Percentiles rank a stretch among this genome's conserved stretches.
Evolutionary conservation across 306 rosid species (phyloP).

Genomic region (Ormosia emarginata): DNA sequence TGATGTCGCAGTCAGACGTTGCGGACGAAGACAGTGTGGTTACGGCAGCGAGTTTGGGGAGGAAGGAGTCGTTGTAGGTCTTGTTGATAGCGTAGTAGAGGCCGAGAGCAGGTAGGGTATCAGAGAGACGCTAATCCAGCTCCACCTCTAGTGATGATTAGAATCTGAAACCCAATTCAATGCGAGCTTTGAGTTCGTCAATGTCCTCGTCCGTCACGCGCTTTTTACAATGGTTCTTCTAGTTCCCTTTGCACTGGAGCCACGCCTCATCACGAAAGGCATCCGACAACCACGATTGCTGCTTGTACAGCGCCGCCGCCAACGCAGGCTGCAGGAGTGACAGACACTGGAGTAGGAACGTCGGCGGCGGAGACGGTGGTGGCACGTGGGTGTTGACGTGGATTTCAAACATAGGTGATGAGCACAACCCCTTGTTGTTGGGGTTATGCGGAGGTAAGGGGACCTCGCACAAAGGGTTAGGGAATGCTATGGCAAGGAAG

Average conservation of each 20-base stretch:
- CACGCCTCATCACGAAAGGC: conserved; percentile 76
- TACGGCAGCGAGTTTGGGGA: conserved; percentile 23
- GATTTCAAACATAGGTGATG: conserved; percentile 31
- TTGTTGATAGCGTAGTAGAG: no score
- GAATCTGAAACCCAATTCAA: no score
- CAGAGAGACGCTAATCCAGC: no score
- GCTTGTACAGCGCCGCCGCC: conserved; percentile 59
- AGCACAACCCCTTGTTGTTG: conserved; percentile 38
- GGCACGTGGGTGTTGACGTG: conserved; percentile 13
- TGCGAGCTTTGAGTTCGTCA: conserved; percentile 85
- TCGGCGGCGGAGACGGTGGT: background rate
- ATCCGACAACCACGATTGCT: conserved; percentile 89
- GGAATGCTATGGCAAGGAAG: no score
- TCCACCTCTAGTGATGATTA: no score
- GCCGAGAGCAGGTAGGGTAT: no score
- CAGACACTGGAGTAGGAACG: conserved; percentile 21
- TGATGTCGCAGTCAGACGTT: conserved; percentile 52
- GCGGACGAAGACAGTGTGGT: conserved; percentile 45
- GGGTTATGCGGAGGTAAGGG: conserved; percentile 69
- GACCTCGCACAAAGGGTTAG: no score
- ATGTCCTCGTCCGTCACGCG: conserved; percentile 86
- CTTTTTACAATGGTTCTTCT: conserved; percentile 58
- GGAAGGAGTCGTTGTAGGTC: conserved; percentile 43
- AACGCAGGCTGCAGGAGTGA: background rate
- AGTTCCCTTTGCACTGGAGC: conserved; percentile 68